These are phyloP conservation scores for Fusarium xyrophilum DNA, from an alignment of 2,329 filamentous ascomycete genomes.

Conservation along the genomic window DNA sequence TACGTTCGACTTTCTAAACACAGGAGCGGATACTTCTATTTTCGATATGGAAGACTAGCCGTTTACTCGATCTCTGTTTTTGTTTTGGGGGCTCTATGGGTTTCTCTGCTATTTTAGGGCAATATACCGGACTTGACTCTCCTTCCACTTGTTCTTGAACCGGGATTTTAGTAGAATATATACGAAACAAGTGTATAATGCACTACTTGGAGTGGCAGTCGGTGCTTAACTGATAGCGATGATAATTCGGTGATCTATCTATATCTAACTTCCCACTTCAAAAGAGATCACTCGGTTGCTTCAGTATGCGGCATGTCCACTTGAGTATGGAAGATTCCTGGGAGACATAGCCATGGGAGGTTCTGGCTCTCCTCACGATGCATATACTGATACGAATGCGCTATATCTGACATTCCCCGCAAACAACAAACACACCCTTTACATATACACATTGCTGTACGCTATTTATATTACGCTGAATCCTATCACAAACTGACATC, in stretches of 20 bases:
- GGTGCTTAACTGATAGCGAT: background rate
- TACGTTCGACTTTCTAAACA: slow-evolving; percentile 36
- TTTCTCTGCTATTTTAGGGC: background rate
- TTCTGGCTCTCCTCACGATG: background rate
- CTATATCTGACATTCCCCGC: background rate
- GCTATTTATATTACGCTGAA: background rate
- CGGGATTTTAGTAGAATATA: background rate
- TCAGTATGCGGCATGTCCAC: background rate
- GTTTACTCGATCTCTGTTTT: background rate
- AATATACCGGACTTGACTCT: background rate
- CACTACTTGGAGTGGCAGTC: background rate
- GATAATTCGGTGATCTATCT: background rate
- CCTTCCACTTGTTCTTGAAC: background rate
- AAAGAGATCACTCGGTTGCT: background rate
- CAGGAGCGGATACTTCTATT: slow-evolving; percentile 34
- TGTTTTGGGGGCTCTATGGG: too few relatives aligned
- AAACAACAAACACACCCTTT: background rate
- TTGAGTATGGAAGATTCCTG: background rate
- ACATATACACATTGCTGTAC: background rate
- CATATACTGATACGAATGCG: background rate
- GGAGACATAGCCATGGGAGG: background rate
- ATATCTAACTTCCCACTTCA: background rate
- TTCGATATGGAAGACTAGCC: slow-evolving; percentile 36
- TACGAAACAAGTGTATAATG: background rate
- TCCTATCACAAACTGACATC: background rate